These are phyloP conservation scores for Neurospora crassa DNA, from an alignment of 2,329 filamentous ascomycete genomes.

Conservation along the genomic window DNA sequence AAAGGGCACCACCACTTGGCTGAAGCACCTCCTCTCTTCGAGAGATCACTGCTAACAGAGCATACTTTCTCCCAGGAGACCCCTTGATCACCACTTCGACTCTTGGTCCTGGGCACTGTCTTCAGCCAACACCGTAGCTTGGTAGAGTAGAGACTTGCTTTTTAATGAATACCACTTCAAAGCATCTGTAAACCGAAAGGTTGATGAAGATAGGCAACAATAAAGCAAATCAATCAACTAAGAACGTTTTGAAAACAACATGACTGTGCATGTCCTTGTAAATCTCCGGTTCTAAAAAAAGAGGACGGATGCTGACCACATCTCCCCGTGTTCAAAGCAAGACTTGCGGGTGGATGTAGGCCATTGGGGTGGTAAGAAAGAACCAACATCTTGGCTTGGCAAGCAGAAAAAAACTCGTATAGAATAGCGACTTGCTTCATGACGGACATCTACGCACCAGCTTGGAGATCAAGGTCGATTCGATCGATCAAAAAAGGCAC, in stretches of 20 bases:
- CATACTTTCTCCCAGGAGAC: background rate
- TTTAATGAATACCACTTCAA: background rate
- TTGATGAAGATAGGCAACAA: background rate
- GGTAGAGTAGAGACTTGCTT: background rate
- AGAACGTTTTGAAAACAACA: background rate
- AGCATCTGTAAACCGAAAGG: background rate
- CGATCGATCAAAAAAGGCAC: background rate
- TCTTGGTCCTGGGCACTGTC: background rate
- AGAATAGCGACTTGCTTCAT: background rate
- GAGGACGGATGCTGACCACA: background rate
- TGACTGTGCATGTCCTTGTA: background rate
- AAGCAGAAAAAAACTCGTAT: background rate
- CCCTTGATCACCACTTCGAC: background rate
- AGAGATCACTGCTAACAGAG: background rate
- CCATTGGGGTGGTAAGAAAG: background rate
- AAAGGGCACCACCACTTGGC: background rate
- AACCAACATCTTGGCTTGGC: background rate
- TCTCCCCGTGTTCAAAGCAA: background rate
- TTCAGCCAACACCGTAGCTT: background rate
- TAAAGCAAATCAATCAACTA: background rate
- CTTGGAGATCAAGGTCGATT: background rate
- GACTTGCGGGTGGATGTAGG: background rate
- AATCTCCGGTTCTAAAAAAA: too few species aligned
- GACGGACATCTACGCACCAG: background rate
- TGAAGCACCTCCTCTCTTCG: background rate